Evolutionary conservation across 805 yeast species (phyloP), one percentile per base, ranked within the genome.

Genomic region (Ogataea philodendri): DNA sequence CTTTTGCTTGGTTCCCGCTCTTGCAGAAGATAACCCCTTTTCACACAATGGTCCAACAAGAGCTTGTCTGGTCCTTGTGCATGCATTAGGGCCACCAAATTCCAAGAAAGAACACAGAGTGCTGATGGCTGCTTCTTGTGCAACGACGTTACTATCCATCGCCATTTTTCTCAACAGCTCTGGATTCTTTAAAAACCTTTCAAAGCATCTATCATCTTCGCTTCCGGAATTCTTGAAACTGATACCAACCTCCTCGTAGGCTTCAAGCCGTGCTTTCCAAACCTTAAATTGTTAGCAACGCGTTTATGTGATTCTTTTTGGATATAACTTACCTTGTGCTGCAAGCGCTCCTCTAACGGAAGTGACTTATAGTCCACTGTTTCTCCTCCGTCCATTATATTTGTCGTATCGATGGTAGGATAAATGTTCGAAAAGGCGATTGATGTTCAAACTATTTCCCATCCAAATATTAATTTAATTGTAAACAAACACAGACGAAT

Each of bases 191-290:
- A 76, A 54, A 52, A 72, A 76, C 3, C 65, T 65, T 15, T 59
- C 59, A 50, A 83, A 79, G 30, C 78, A 69, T 2, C 62, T 69
- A 45, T 77, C 86, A n/a, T 67, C 56, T 39, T 73, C 79, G 42
- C 68, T 66, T 3, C 77, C 67, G 1, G 85, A 72, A 30, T 57
- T 64, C 30, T 70, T 65, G 50, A 85, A 83, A 25, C 52, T 57
- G 26, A 64, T 63, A 14, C 67, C 62, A 33, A 79, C 54, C 49
- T 84, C 90, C 36, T 79, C 83, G 57, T 89, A 90, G 0, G 90
- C 96, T 11, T 68, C 74, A 37, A 74, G 64, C 42, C 98, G 78
- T 9, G 78, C 97, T 60, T 87, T 89, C 97, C 97, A 93, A 5
- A 64, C 44, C 67, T 52, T 48, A 53, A 9, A 23, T 9, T 22